phyloP scores from a whole-genome alignment of 2,329 filamentous ascomycete genomes.

The Plenodomus lindquistii region DNA sequence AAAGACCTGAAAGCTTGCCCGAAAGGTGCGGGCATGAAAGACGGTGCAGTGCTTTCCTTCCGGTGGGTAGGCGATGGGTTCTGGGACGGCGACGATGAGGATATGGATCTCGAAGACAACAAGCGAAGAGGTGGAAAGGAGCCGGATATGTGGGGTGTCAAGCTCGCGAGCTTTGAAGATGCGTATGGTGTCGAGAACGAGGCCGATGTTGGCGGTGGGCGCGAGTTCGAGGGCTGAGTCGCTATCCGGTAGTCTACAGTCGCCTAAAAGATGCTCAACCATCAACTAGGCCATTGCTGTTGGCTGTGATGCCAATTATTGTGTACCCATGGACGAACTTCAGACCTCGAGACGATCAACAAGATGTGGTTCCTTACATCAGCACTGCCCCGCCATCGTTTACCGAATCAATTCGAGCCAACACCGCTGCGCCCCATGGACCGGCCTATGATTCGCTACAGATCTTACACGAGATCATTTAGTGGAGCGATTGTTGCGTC shows the following conservation, averaged over 20 bases:
- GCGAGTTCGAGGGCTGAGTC: slow-evolving; percentile 36
- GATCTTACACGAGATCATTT: neutral
- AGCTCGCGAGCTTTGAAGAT: slow-evolving; percentile 44
- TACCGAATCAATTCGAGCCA: neutral
- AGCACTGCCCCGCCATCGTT: neutral
- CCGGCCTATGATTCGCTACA: neutral
- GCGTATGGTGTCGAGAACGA: slow-evolving; percentile 39
- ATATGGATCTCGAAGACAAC: slow-evolving; percentile 10
- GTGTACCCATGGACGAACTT: neutral
- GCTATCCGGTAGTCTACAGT: neutral
- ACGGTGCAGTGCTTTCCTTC: slow-evolving; percentile 44
- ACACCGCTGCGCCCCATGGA: neutral
- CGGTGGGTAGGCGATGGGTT: slow-evolving; percentile 36
- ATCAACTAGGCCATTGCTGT: neutral
- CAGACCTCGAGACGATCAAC: neutral
- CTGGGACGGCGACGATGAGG: slow-evolving; percentile 20
- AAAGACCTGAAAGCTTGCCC: slow-evolving; percentile 31
- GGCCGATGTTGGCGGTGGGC: slow-evolving; percentile 33
- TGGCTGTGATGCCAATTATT: neutral
- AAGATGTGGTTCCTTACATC: neutral
- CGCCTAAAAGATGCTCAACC: neutral
- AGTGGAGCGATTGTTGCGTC: neutral
- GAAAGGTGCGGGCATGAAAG: slow-evolving; percentile 42
- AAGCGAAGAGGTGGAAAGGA: slow-evolving; percentile 8
- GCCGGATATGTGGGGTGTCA: slow-evolving; percentile 39